Evolutionary conservation across 73 alveolate species (phyloP).

Genomic region (Uronychia binucleata): DNA sequence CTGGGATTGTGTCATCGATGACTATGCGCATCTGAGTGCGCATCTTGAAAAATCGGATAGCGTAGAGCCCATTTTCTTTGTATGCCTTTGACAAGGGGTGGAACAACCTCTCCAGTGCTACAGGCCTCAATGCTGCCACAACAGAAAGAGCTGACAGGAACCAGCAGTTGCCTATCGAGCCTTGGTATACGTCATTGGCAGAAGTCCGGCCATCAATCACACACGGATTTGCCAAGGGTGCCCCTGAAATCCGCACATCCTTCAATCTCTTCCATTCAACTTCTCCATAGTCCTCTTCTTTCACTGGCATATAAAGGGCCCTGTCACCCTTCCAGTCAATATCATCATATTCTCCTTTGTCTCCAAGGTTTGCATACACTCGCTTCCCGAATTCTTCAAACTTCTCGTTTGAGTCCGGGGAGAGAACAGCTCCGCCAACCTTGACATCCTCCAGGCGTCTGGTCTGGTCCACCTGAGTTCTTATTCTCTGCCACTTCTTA

Average conservation of each 20-base stretch:
- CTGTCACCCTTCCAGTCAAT: not conserved
- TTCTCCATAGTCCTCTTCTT: not conserved
- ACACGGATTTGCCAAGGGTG: not conserved
- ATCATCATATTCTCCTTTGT: not conserved
- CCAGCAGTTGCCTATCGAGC: constrained; percentile 52
- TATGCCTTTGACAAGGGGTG: constrained; percentile 20
- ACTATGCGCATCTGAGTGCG: constrained; percentile 10
- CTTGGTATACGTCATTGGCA: constrained; percentile 9
- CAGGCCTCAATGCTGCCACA: constrained; percentile 41
- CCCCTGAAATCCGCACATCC: not conserved
- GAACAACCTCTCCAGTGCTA: constrained; percentile 23
- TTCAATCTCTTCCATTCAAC: not conserved
- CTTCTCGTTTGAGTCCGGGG: not conserved
- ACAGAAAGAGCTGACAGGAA: constrained; percentile 57
- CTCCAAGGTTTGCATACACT: not conserved
- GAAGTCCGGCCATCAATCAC: not conserved
- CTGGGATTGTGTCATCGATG: constrained; percentile 58
- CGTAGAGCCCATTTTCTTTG: constrained; percentile 42
- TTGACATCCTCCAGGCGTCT: not conserved
- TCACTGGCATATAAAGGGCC: not conserved
- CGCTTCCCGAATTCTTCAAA: not conserved
- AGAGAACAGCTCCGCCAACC: not conserved
- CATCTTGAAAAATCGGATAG: constrained; percentile 39
- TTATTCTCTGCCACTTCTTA: not conserved
- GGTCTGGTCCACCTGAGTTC: not conserved